Evolutionary conservation across 2,329 filamentous ascomycete genomes (phyloP), one percentile per base, ranked within the genome.

Genomic region (Penicillium sp.): DNA sequence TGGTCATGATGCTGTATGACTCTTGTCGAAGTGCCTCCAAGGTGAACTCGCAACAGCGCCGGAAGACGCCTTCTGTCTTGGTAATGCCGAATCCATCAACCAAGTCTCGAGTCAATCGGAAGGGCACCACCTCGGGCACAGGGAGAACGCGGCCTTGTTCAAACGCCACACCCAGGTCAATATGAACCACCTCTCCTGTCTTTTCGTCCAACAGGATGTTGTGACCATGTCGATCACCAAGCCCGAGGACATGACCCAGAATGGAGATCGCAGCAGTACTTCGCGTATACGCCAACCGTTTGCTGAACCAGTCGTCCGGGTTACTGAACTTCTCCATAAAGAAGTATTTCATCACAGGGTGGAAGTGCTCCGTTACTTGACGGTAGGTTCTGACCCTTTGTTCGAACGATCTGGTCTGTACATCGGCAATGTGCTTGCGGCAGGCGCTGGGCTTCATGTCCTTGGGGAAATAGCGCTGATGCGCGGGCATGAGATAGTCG

Each of bases 21-120:
- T 99, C 95, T 71, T 96, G 91, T n/a, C 95, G 89, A 38, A 99
- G 82, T 1, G 96, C 93, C 65, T 97, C 93, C 35, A 99, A 86
- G 0, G 93, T 98, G 75, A 98, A 98, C 75, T 99, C 96, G 76
- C 95, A 99, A 79, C 94, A 98, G n/a, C 96, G 88, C 8, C 95
- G 88, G 81, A 98, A 99, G 0, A 98, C 93, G 3, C 95, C 95
- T 77, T 99, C 96, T 0, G 93, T 96, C 71, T 91, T 92, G 2
- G 92, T 96, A 68, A 96, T 90, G 30, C 95, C 95, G 91, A 99
- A 97, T 28, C 92, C 96, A 73, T 99, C 96, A 5, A 98, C 91
- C 58, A 99, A 89, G 72, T 99, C 95, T 58, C 95, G 86, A 10
- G 95, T 98, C 57, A 99, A 82, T 0, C 95, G 88, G 83, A 99